Evolutionary conservation across 2,329 filamentous ascomycete genomes (phyloP).

Genomic region (Incumbomyces delicatus): DNA sequence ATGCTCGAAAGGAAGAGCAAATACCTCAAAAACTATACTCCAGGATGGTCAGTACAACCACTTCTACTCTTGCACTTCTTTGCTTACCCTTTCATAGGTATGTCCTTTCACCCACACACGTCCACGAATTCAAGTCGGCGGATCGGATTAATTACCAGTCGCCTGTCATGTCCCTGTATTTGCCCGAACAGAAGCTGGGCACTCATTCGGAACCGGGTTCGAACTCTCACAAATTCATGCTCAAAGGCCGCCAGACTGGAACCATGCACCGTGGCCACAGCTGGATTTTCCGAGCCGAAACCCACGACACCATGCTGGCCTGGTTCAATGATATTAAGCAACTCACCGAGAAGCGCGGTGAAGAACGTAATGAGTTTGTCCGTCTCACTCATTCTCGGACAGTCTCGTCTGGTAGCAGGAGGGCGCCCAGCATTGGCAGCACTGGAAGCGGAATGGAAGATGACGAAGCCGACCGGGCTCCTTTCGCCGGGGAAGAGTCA

Average conservation of each 20-base stretch:
- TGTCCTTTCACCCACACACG: constrained; percentile 86
- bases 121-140: constrained; percentile 98
- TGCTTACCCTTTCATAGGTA: constrained; percentile 51
- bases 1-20: constrained; percentile 97
- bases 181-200: constrained; percentile 90
- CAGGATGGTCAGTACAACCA: constrained; percentile 63
- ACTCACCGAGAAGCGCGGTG: constrained; percentile 77
- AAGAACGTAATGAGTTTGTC: constrained; percentile 81
- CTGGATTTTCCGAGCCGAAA: constrained; percentile 59
- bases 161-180: constrained; percentile 90
- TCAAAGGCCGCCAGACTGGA: constrained; percentile 91
- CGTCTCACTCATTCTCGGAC: constrained; percentile 64
- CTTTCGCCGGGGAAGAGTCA: constrained; percentile 50
- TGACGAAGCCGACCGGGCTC: constrained; percentile 55
- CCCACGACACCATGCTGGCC: constrained; percentile 88
- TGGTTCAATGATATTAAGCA: constrained; percentile 92
- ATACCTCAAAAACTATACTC: constrained; percentile 93
- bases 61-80: constrained; percentile 1
- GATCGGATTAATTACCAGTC: constrained; percentile 73
- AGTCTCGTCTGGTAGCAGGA: constrained; percentile 53
- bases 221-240: constrained; percentile 91
- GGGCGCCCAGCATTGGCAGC: constrained; percentile 52
- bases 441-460: constrained; percentile 73
- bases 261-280: constrained; percentile 73
- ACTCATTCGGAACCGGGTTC: constrained; percentile 76